Conservation (phyloP, 805 yeast species). For the Candida odintsovae region DNA sequence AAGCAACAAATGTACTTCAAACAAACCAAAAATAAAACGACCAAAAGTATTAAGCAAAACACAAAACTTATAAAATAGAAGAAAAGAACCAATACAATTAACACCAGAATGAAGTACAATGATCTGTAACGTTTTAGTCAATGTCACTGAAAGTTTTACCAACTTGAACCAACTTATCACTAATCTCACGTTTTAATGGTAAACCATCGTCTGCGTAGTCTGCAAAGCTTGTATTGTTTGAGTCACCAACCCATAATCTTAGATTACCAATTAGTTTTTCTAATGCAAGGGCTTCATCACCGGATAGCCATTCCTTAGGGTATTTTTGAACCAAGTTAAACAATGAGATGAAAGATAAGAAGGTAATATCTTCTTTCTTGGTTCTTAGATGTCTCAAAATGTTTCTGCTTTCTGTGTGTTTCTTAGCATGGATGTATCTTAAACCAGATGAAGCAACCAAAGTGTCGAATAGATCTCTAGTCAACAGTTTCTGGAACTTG, state of each 20-base stretch:
- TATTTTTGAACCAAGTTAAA: constrained; percentile 22
- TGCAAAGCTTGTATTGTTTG: constrained; percentile 15
- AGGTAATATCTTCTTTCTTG: constrained; percentile 17
- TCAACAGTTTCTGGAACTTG: constrained; percentile 15
- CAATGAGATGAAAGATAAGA: constrained; percentile 23
- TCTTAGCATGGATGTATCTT: constrained; percentile 16
- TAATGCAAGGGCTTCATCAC: constrained; percentile 10
- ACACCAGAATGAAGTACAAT: neutral
- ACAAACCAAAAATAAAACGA: neutral
- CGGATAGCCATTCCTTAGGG: constrained; percentile 20
- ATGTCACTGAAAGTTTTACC: constrained; percentile 21
- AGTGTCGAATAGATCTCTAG: constrained; percentile 22
- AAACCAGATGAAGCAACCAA: constrained; percentile 19
- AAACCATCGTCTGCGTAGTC: constrained; percentile 20
- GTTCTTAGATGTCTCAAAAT: constrained; percentile 16
- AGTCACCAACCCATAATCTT: constrained; percentile 27
- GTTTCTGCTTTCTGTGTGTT: constrained; percentile 10
- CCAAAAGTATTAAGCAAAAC: neutral
- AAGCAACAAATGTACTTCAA: neutral
- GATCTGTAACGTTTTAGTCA: neutral
- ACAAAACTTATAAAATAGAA: neutral
- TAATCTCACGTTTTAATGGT: constrained; percentile 24
- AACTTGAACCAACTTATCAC: constrained; percentile 24
- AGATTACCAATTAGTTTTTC: constrained; percentile 20
- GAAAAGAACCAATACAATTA: neutral